Evolutionary conservation across 305 asterid species (phyloP).

Genomic region (Plantago rigida): DNA sequence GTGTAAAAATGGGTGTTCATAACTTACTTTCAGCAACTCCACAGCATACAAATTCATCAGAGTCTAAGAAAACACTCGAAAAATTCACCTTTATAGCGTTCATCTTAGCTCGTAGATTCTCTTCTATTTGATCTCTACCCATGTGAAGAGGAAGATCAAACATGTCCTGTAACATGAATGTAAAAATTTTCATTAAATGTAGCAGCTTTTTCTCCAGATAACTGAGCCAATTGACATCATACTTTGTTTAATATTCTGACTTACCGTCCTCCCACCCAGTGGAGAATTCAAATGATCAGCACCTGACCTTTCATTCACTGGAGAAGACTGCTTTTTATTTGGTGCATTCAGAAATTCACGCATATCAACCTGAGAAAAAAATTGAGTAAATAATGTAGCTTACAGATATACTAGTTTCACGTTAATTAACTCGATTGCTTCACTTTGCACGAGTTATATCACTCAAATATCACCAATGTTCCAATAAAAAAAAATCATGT

Average conservation of each 20-base stretch:
- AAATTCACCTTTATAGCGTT: constrained; percentile 31
- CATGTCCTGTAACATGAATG: constrained; percentile 31
- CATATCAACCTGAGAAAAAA: constrained; percentile 61
- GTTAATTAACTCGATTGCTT: neutral
- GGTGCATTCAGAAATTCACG: constrained; percentile 84
- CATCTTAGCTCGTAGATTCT: constrained; percentile 42
- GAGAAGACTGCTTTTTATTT: constrained; percentile 60
- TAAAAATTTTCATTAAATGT: constrained; percentile 5
- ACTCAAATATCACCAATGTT: neutral
- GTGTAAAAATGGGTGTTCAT: constrained; percentile 12
- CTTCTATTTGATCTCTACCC: constrained; percentile 49
- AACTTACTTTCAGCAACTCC: constrained; percentile 1
- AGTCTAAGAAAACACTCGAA: constrained; percentile 2
- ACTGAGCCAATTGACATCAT: neutral
- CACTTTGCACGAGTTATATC: neutral
- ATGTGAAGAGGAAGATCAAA: constrained; percentile 51
- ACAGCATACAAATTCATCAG: neutral
- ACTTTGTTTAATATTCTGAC: constrained; percentile 19
- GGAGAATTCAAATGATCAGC: constrained; percentile 70
- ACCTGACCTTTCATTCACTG: constrained; percentile 48
- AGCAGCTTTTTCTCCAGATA: constrained; percentile 22
- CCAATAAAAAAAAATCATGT: constrained; percentile 1
- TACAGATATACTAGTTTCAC: constrained; percentile 4
- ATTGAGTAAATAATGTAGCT: constrained; percentile 10
- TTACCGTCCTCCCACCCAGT: constrained; percentile 81